These are phyloP conservation scores for Nasturtium officinale DNA, from an alignment of 345 rosid genomes.

Conservation along the genomic window DNA sequence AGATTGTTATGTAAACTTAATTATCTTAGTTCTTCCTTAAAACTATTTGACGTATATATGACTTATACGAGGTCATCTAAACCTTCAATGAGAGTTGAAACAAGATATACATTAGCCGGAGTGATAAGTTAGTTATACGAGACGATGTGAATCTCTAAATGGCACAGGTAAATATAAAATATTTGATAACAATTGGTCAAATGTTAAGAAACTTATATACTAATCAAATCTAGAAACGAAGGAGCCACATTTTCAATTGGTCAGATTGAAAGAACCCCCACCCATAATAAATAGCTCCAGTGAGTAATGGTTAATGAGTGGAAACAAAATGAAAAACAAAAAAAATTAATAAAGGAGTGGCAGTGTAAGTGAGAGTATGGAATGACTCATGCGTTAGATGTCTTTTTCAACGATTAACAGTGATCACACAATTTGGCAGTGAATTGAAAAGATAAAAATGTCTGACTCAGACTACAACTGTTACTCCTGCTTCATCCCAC, in stretches of 20 bases:
- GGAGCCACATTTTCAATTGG: slow-evolving; percentile 1
- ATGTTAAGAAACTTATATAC: neutral
- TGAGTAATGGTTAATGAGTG: slow-evolving; percentile 16
- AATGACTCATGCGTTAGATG: slow-evolving; percentile 15
- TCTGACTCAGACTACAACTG: slow-evolving; percentile 31
- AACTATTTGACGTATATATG: neutral
- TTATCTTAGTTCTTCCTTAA: neutral
- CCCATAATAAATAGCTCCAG: slow-evolving; percentile 5
- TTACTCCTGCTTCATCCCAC: slow-evolving; percentile 34
- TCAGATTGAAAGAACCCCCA: neutral
- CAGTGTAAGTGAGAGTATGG: slow-evolving; percentile 24
- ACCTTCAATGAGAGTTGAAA: neutral
- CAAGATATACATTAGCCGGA: too few species aligned
- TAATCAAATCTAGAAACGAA: neutral
- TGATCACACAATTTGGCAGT: slow-evolving; percentile 25
- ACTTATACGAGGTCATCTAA: neutral
- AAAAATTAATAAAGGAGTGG: neutral
- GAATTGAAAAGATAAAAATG: slow-evolving; percentile 17
- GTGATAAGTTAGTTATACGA: too few species aligned
- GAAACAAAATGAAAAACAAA: neutral
- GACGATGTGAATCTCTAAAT: too few species aligned
- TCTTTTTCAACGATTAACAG: slow-evolving; percentile 38
- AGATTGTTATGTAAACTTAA: neutral
- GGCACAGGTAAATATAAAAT: too few species aligned
- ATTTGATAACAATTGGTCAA: neutral